These are phyloP conservation scores for Chernovozyma sophiae-reginae DNA, from an alignment of 1,139 yeast species.

Conservation along the genomic window DNA sequence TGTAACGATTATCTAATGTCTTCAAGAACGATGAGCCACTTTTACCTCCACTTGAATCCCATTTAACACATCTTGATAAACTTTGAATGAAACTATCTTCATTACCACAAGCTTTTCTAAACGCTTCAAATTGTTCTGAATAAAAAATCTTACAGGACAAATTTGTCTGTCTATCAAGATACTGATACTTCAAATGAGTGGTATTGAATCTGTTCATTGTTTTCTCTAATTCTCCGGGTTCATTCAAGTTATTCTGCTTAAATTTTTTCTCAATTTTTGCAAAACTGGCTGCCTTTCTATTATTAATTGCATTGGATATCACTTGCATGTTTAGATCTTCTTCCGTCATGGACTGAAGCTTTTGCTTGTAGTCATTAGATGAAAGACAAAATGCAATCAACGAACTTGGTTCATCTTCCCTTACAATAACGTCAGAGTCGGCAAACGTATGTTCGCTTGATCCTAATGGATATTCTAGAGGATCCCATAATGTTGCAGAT, in stretches of 20 bases:
- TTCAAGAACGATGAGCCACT: constrained; percentile 93
- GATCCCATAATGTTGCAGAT: constrained; percentile 94
- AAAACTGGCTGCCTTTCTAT: constrained; percentile 36
- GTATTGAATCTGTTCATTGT: constrained; percentile 80
- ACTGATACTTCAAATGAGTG: constrained; percentile 86
- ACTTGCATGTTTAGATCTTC: constrained; percentile 7
- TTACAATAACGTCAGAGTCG: constrained; percentile 87
- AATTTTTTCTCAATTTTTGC: constrained; percentile 43
- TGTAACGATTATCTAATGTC: constrained; percentile 84
- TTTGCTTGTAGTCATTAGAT: constrained; percentile 73
- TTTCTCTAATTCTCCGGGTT: constrained; percentile 44
- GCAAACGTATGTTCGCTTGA: constrained; percentile 88
- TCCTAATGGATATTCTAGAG: constrained; percentile 76
- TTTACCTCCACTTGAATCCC: constrained; percentile 97
- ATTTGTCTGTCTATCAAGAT: constrained; percentile 78
- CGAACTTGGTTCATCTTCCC: constrained; percentile 97
- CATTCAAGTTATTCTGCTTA: constrained; percentile 28
- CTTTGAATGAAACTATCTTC: constrained; percentile 79
- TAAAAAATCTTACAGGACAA: constrained; percentile 91
- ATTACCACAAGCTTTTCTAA: constrained; percentile 78
- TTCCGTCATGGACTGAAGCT: constrained; percentile 43
- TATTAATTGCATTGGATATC: constrained; percentile 20
- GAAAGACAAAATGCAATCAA: constrained; percentile 89
- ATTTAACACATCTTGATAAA: constrained; percentile 84
- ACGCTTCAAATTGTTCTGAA: constrained; percentile 95